phyloP scores from a whole-genome alignment of 169 alveolate species.

The Eimeria tenella region DNA sequence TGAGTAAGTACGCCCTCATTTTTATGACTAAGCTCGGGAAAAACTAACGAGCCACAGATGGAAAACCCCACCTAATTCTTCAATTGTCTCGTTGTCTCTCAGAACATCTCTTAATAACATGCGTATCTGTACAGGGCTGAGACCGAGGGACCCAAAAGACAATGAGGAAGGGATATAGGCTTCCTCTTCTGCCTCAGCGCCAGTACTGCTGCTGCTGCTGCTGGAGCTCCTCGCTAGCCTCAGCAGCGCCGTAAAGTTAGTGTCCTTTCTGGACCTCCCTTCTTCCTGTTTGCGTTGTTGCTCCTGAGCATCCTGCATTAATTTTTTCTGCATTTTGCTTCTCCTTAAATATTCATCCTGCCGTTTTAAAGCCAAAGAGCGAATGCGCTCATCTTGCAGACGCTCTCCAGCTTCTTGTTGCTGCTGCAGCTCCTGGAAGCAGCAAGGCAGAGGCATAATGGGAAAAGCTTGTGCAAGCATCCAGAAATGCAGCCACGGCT shows the following conservation, averaged over 20 bases:
- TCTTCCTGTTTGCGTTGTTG: background rate
- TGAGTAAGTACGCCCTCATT: too few species aligned
- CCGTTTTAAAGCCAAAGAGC: background rate
- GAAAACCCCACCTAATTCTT: background rate
- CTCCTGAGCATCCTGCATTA: constrained; percentile 35
- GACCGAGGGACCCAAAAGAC: background rate
- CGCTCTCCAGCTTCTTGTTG: constrained; percentile 41
- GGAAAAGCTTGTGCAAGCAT: background rate
- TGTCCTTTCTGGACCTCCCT: background rate
- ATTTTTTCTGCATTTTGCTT: background rate
- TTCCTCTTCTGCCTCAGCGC: background rate
- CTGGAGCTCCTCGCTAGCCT: background rate
- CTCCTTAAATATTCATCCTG: constrained; percentile 1
- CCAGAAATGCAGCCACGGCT: background rate
- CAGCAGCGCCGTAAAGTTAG: background rate
- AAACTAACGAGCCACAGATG: too few species aligned
- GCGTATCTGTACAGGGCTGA: background rate
- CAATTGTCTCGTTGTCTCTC: background rate
- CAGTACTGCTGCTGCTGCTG: constrained; percentile 5
- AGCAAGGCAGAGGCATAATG: background rate
- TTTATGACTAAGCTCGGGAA: too few species aligned
- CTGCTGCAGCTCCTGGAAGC: constrained; percentile 17
- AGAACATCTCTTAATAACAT: background rate
- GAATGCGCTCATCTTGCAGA: background rate
- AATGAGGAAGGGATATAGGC: background rate